Evolutionary conservation across 257 asterid genomes (phyloP).

Genomic region (Petunia axillaris): DNA sequence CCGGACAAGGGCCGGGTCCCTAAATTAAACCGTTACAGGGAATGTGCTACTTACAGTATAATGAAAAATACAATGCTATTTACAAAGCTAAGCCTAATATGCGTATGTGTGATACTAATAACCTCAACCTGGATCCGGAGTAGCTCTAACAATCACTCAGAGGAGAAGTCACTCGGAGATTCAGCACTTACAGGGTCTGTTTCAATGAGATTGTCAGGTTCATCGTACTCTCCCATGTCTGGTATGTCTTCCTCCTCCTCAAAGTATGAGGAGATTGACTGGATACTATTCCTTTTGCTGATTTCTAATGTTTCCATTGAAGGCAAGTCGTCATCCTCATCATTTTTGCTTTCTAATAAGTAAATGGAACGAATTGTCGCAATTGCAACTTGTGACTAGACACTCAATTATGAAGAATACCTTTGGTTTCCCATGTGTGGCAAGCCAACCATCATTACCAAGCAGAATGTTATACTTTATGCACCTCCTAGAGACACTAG

Average conservation of each 20-base stretch:
- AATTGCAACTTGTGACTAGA: neutral
- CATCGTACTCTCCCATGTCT: slow-evolving; percentile 84
- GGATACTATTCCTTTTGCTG: slow-evolving; percentile 66
- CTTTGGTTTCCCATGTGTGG: slow-evolving; percentile 91
- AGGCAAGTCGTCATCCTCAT: slow-evolving; percentile 72
- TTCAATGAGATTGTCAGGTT: slow-evolving; percentile 72
- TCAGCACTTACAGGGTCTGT: slow-evolving; percentile 70
- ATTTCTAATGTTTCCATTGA: slow-evolving; percentile 85
- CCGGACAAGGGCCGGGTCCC: too few species aligned
- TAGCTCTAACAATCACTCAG: too few species aligned
- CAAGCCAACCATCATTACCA: slow-evolving; percentile 80
- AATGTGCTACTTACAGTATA: too few species aligned
- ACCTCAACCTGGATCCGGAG: too few species aligned
- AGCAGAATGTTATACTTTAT: too few species aligned
- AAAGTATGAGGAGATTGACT: slow-evolving; percentile 73
- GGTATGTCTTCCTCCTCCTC: slow-evolving; percentile 95
- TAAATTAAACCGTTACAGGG: too few species aligned
- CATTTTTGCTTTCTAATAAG: slow-evolving; percentile 57
- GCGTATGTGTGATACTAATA: too few species aligned
- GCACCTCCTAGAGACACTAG: too few species aligned
- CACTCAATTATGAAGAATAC: slow-evolving; percentile 34
- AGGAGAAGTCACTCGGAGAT: too few species aligned
- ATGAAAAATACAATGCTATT: too few species aligned
- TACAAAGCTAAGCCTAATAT: too few species aligned
- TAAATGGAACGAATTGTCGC: slow-evolving; percentile 27